phyloP scores from a whole-genome alignment of 2,329 filamentous ascomycete genomes.

The Podosphaera fusca region DNA sequence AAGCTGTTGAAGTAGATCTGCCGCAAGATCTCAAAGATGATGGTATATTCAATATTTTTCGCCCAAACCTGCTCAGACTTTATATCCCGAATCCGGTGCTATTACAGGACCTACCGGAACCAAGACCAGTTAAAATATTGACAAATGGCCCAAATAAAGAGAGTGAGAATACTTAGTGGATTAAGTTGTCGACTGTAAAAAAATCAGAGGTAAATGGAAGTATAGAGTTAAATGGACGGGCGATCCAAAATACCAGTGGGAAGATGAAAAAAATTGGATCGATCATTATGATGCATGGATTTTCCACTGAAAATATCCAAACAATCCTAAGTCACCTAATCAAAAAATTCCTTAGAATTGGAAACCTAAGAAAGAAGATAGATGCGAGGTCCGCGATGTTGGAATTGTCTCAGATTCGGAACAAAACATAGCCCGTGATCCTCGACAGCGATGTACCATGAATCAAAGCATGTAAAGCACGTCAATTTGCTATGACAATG shows the following conservation, averaged over 20 bases:
- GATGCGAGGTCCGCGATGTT: background rate
- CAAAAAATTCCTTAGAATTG: background rate
- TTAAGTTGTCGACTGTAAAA: background rate
- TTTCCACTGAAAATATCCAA: background rate
- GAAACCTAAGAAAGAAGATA: background rate
- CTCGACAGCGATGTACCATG: background rate
- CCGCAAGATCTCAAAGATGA: background rate
- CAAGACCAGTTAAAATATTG: background rate
- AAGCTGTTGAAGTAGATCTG: background rate
- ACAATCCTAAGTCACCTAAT: background rate
- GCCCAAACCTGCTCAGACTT: background rate
- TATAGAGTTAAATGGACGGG: background rate
- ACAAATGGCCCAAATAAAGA: background rate
- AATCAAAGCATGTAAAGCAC: no score
- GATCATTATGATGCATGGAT: background rate
- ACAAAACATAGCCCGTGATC: background rate
- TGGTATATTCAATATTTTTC: background rate
- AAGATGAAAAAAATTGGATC: background rate
- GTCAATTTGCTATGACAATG: no score
- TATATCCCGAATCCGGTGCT: background rate
- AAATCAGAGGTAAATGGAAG: background rate
- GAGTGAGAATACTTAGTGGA: background rate
- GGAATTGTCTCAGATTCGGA: background rate
- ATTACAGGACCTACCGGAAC: background rate
- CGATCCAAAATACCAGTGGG: background rate